Percentiles rank a stretch among this genome's conserved stretches.
phyloP scores from a whole-genome alignment of 1,139 yeast genomes.

The Yamadazyma trypodendri region DNA sequence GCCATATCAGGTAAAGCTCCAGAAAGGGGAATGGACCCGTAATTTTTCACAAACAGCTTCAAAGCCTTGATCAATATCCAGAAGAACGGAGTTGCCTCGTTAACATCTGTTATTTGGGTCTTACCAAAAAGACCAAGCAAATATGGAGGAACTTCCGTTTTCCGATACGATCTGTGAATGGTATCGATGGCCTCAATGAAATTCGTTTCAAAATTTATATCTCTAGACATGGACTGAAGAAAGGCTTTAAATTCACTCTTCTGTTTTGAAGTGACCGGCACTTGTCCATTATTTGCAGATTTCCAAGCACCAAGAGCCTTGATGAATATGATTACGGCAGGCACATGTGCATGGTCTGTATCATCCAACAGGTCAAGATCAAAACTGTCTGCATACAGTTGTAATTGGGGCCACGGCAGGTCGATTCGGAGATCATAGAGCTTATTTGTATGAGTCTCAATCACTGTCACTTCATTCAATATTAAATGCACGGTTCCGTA shows the following conservation, averaged over 20 bases:
- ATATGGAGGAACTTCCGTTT: conserved; percentile 36
- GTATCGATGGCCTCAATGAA: conserved; percentile 68
- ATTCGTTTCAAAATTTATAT: conserved; percentile 51
- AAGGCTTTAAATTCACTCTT: conserved; percentile 47
- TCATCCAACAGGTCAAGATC: conserved; percentile 48
- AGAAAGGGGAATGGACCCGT: conserved; percentile 57
- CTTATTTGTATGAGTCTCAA: conserved; percentile 73
- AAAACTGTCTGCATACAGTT: conserved; percentile 48
- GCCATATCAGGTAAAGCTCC: conserved; percentile 91
- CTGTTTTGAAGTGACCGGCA: conserved; percentile 48
- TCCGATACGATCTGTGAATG: conserved; percentile 50
- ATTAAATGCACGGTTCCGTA: conserved; percentile 63
- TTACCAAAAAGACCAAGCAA: conserved; percentile 10
- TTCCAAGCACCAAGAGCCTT: conserved; percentile 54
- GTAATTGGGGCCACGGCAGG: conserved; percentile 74
- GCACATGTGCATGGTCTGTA: conserved; percentile 65
- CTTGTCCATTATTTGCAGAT: conserved; percentile 23
- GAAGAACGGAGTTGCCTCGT: conserved; percentile 36
- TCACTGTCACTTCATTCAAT: conserved; percentile 53
- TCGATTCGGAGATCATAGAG: conserved; percentile 70
- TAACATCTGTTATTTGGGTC: conserved; percentile 19
- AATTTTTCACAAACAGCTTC: conserved; percentile 41
- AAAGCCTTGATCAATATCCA: conserved; percentile 66
- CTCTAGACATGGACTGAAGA: conserved; percentile 36
- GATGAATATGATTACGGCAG: conserved; percentile 66